Conservation (phyloP, 1,284 basidiomycete genomes). For the Vanrija sp. region DNA sequence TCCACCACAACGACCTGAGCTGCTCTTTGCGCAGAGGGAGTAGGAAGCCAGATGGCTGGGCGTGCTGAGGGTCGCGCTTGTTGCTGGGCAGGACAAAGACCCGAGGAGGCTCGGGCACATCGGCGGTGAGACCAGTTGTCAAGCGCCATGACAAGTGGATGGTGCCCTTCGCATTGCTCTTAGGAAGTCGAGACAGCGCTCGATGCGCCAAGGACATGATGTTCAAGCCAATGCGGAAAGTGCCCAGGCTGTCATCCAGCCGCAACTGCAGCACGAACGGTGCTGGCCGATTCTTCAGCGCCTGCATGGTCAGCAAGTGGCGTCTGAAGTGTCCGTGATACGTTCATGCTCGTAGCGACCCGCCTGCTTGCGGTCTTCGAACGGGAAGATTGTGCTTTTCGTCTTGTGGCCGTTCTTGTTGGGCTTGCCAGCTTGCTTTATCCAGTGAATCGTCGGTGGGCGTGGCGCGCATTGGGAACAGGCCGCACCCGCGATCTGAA, state of each 20-base stretch:
- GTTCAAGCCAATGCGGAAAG: conserved; percentile 81
- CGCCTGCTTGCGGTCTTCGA: conserved; percentile 78
- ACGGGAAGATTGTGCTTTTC: conserved; percentile 50
- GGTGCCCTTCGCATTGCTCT: conserved; percentile 53
- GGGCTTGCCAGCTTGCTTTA: conserved; percentile 44
- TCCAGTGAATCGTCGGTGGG: conserved; percentile 72
- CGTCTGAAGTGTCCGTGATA: not conserved
- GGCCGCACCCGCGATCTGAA: conserved; percentile 49
- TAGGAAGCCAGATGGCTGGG: conserved; percentile 71
- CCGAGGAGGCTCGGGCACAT: conserved; percentile 51
- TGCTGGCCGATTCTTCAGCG: conserved; percentile 77
- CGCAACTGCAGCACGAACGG: conserved; percentile 85
- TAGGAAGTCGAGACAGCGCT: conserved; percentile 73
- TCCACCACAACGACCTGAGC: conserved; percentile 86
- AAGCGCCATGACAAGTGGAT: conserved; percentile 71
- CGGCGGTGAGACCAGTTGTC: conserved; percentile 55
- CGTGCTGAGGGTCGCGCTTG: conserved; percentile 66
- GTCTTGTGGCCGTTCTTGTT: conserved; percentile 44
- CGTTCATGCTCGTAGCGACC: conserved; percentile 68
- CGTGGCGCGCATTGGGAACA: conserved; percentile 70
- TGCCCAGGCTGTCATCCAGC: conserved; percentile 59
- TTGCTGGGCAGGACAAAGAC: conserved; percentile 71
- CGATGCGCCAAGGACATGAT: conserved; percentile 81
- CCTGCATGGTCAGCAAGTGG: conserved; percentile 43
- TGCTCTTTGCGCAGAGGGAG: conserved; percentile 75